phyloP scores from a whole-genome alignment of 352 stramenopile species.

The Lagenidium giganteum region DNA sequence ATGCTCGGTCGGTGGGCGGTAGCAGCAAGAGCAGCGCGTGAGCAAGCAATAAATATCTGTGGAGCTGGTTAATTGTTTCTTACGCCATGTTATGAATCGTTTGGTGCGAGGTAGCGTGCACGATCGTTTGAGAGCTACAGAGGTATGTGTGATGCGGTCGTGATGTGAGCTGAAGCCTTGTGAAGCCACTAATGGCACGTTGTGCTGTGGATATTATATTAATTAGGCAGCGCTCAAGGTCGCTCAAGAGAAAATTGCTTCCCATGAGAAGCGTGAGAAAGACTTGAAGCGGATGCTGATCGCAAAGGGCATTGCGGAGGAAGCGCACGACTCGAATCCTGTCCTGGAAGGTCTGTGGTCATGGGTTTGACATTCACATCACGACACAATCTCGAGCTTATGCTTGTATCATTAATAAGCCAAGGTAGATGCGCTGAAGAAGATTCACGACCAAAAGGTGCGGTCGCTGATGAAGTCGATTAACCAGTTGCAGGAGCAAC shows the following conservation, averaged over 20 bases:
- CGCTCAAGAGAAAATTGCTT: slow-evolving; percentile 50
- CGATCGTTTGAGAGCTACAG: slow-evolving; percentile 44
- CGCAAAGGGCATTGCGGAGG: slow-evolving; percentile 28
- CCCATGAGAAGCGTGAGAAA: slow-evolving; percentile 56
- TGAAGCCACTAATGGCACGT: background rate
- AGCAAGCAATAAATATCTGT: too few relatives aligned
- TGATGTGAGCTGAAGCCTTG: background rate
- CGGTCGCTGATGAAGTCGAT: slow-evolving; percentile 85
- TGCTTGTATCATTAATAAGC: slow-evolving; percentile 15
- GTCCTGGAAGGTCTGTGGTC: slow-evolving; percentile 51
- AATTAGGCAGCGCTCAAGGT: slow-evolving; percentile 39
- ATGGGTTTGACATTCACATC: too few relatives aligned
- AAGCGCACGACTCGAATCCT: slow-evolving; percentile 23
- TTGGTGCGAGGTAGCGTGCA: slow-evolving; percentile 20
- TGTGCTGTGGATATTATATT: background rate
- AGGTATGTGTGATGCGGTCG: slow-evolving; percentile 21
- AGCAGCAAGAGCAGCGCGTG: too few relatives aligned
- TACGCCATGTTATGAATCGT: too few relatives aligned
- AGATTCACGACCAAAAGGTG: slow-evolving; percentile 68
- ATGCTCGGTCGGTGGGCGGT: too few relatives aligned
- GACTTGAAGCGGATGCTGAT: slow-evolving; percentile 48
- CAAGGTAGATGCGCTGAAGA: slow-evolving; percentile 66
- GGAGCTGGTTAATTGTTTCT: too few relatives aligned
- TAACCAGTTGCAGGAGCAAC: slow-evolving; percentile 71
- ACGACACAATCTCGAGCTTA: background rate